phyloP scores from a whole-genome alignment of 2,329 filamentous ascomycete genomes.

The Clarireedia monteithiana region DNA sequence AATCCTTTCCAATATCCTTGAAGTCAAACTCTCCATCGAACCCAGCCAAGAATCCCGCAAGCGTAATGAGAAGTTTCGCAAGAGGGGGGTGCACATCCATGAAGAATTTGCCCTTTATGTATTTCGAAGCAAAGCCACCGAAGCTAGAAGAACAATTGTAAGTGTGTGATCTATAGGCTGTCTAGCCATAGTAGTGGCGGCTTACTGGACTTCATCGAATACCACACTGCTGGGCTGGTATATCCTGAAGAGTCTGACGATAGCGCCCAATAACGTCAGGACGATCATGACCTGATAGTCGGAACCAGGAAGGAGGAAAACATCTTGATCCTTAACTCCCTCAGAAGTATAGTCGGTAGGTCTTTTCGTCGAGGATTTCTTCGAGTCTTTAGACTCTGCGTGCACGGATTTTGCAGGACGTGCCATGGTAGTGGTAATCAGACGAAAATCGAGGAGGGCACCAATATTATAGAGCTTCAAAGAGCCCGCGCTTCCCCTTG shows the following conservation, averaged over 20 bases:
- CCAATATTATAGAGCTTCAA: conserved; percentile 14
- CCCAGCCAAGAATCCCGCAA: conserved; percentile 89
- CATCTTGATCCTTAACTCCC: conserved; percentile 81
- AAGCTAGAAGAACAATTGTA: conserved; percentile 53
- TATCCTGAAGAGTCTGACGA: conserved; percentile 88
- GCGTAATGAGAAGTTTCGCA: conserved; percentile 91
- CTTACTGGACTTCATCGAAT: conserved; percentile 98
- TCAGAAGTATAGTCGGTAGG: conserved; percentile 61
- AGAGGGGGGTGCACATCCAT: conserved; percentile 99
- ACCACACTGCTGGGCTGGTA: conserved; percentile 95
- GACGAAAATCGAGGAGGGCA: conserved; percentile 14
- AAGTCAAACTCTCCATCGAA: conserved; percentile 97
- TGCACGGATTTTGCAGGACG: conserved; percentile 18
- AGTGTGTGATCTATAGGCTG: conserved; percentile 10
- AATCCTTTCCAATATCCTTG: conserved; percentile 99
- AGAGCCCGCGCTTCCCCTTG: conserved; percentile 14
- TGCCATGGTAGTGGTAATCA: conserved; percentile 19
- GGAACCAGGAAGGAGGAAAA: conserved; percentile 74
- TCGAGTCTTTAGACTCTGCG: conserved; percentile 12
- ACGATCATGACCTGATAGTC: conserved; percentile 73
- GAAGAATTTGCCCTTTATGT: conserved; percentile 98
- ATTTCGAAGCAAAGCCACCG: conserved; percentile 95
- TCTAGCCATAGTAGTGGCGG: conserved; percentile 24
- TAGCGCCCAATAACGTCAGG: conserved; percentile 66
- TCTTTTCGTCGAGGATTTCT: conserved; percentile 18